Evolutionary conservation across 202 grass and related monocot genomes (phyloP), one percentile per base, ranked within the genome.

Genomic region (Setaria italica): DNA sequence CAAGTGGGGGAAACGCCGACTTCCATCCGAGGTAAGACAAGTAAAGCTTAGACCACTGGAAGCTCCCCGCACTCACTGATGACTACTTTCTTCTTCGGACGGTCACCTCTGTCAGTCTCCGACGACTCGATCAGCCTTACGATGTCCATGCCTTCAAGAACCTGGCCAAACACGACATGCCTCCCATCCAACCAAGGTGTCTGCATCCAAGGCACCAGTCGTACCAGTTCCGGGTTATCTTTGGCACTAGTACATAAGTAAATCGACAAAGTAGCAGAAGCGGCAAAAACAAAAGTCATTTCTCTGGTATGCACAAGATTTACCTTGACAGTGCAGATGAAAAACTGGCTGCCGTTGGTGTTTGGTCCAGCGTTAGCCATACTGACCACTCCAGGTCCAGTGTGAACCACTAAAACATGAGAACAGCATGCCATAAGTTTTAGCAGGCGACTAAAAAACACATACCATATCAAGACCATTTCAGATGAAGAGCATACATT

Each of bases 291-390:
- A 48, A 84, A 56, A 6, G 68, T 21, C 42, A 30, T 57, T 77
- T 32, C 35, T 35, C 29, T 41, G 25, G n/a, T 67, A 35, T 64
- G n/a, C 35, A 20, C 2, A 71, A 16, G 69, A 55, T 64, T 94
- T 94, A 97, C 94, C 90, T 90, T 90, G n/a, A 94, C 88, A 30
- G 92, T 97, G 83, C 94, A 97, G 77, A 97, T 92, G 88, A 97
- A 97, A 70, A 94, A 97, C 74, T 97, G 94, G 85, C 94, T 97
- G 67, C 94, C 92, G 4, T 97, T 97, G 78, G 94, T 97, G 86
- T 97, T 89, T 7, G 94, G 94, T 81, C 91, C 94, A 42, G 94
- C 94, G 37, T 97, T 97, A 12, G 94, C 94, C 94, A 97, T 93
- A 83, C 94, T 97, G 55, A 97, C 46, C 72, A 90, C 57, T 70